These are phyloP conservation scores for Candida maesae DNA, from an alignment of 805 yeast species.

Conservation along the genomic window DNA sequence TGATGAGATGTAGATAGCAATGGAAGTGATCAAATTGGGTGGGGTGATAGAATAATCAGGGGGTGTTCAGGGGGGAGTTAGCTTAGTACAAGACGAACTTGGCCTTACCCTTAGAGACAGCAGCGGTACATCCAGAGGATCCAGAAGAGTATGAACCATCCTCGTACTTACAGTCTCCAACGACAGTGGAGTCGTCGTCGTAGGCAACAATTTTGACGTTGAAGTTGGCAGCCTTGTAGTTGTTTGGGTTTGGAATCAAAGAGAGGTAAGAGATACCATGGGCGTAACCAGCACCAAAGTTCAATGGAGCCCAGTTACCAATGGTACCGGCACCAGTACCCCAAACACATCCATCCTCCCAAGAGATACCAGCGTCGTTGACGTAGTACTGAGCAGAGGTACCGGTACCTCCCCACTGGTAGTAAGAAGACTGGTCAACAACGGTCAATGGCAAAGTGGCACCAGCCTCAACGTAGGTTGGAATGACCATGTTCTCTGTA, in stretches of 20 bases:
- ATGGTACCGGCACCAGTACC: conserved; percentile 71
- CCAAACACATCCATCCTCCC: conserved; percentile 94
- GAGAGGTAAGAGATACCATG: conserved; percentile 70
- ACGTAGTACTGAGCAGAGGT: conserved; percentile 98
- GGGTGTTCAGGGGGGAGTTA: too few relatives aligned
- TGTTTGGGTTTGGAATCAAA: conserved; percentile 94
- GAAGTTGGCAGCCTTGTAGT: conserved; percentile 61
- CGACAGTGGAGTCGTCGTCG: conserved; percentile 35
- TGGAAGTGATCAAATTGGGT: too few relatives aligned
- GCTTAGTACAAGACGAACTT: conserved; percentile 79
- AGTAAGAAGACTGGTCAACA: conserved; percentile 75
- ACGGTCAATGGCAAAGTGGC: conserved; percentile 63
- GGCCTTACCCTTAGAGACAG: conserved; percentile 81
- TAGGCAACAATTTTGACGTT: conserved; percentile 76
- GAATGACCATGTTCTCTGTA: conserved; percentile 96
- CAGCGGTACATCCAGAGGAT: conserved; percentile 88
- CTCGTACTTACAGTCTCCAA: conserved; percentile 77
- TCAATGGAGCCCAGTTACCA: conserved; percentile 99
- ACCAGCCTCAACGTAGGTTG: conserved; percentile 79
- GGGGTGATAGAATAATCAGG: too few relatives aligned
- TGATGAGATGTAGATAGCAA: too few relatives aligned
- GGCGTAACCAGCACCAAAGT: conserved; percentile 87
- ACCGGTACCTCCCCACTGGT: conserved; percentile 70
- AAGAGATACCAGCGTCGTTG: conserved; percentile 90
- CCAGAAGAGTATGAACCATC: conserved; percentile 70